Evolutionary conservation across 768 basidiomycete species (phyloP).

Genomic region (Mycena filopes): DNA sequence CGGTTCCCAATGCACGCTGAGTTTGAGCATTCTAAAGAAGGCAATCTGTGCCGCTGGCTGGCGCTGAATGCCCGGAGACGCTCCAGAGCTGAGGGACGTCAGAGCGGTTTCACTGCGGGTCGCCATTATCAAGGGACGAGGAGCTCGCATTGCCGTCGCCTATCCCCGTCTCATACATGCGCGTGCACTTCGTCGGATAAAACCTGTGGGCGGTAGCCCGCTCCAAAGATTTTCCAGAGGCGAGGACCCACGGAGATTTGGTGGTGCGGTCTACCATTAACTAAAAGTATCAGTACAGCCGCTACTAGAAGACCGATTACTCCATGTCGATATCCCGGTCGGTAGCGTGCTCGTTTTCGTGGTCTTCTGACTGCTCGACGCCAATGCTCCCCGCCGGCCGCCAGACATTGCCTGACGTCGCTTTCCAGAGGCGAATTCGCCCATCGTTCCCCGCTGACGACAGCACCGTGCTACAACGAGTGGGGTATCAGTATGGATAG

Average conservation of each 20-base stretch:
- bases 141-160: no score
- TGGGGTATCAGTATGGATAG: slow-evolving; percentile 9
- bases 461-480: slow-evolving; percentile 74
- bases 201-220: slow-evolving; percentile 60
- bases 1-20: no score
- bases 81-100: no score
- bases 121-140: no score
- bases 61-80: no score
- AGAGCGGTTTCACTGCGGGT: no score
- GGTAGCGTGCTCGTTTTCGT: slow-evolving; percentile 37
- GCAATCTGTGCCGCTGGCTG: no score
- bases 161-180: no score
- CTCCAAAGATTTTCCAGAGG: slow-evolving; percentile 76
- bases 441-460: slow-evolving; percentile 89
- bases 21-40: no score
- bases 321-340: slow-evolving; percentile 58
- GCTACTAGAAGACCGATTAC: slow-evolving; percentile 22
- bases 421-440: slow-evolving; percentile 86
- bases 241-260: slow-evolving; percentile 83
- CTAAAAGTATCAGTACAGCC: slow-evolving; percentile 7
- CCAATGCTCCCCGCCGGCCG: slow-evolving; percentile 83
- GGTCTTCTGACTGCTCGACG: slow-evolving; percentile 73
- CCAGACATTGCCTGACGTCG: slow-evolving; percentile 86
- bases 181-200: no score
- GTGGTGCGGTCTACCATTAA: slow-evolving; percentile 55